Conservation (phyloP, 2,329 filamentous ascomycete species). For the Phyllosticta citriasiana region DNA sequence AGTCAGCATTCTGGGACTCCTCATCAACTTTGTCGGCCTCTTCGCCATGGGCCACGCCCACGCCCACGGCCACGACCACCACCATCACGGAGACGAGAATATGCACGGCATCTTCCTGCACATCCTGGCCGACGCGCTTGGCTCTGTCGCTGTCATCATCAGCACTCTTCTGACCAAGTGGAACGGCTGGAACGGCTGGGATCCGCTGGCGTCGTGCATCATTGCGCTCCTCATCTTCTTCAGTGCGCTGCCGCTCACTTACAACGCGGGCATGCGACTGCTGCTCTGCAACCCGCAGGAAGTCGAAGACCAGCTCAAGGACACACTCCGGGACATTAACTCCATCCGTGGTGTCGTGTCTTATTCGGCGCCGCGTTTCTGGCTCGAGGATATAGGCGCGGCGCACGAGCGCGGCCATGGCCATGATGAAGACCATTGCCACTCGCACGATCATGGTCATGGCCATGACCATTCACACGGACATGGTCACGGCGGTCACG, state of each 20-base stretch:
- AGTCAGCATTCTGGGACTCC: conserved; percentile 74
- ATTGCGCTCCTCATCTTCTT: conserved; percentile 89
- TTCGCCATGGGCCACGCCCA: conserved; percentile 59
- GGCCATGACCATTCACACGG: conserved; percentile 25
- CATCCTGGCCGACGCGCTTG: conserved; percentile 86
- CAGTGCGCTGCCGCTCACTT: conserved; percentile 82
- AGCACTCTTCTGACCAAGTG: conserved; percentile 82
- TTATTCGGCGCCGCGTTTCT: conserved; percentile 83
- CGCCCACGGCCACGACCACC: conserved; percentile 38
- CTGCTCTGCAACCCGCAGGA: conserved; percentile 77
- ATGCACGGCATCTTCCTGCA: conserved; percentile 98
- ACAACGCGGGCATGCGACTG: conserved; percentile 70
- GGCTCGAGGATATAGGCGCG: conserved; percentile 63
- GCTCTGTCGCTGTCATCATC: conserved; percentile 86
- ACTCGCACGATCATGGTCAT: conserved; percentile 31
- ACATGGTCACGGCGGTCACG: conserved; percentile 15
- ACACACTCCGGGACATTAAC: conserved; percentile 72
- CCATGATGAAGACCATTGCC: conserved; percentile 13
- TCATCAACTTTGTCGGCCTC: conserved; percentile 89
- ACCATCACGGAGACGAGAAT: conserved; percentile 76
- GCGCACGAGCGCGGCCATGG: conserved; percentile 31
- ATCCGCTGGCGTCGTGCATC: conserved; percentile 84
- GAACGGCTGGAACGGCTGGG: conserved; percentile 86
- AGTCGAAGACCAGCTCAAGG: conserved; percentile 78
- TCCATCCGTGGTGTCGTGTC: conserved; percentile 74